Evolutionary conservation across 805 yeast species (phyloP), one percentile per base, ranked within the genome.

Genomic region (Saturnispora galanensis): DNA sequence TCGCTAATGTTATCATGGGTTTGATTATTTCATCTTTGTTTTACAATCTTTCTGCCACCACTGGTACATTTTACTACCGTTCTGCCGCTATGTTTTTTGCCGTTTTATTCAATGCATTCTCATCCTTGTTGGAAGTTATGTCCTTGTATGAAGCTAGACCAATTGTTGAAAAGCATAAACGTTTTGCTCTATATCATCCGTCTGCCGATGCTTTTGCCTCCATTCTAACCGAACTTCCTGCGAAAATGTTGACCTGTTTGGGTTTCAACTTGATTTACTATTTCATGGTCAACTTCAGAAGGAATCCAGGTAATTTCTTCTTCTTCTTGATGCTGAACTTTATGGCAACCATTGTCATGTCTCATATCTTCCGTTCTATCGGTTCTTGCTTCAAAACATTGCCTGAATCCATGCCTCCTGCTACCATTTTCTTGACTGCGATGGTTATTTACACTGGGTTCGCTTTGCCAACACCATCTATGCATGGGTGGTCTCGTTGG

Each of bases 81-180:
- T 73, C 79, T 53, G 77, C 86, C 35, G 71, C 80, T 38, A 65
- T 83, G 69, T 84, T 83, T 63, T 80, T 80, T 58, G 79, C 82
- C 17, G 69, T 76, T 38, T 65, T 79, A 55, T 79, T 77, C 60
- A 78, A 78, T 56, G 77, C 83, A 11, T 75, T 79, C 54, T 66
- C 79, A 13, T 77, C 81, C 13, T 57, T 79, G 47, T 64, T 77
- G 54, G 86, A 79, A 60, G 69, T 79, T 47, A 65, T 74, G 59
- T 54, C 76, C 1, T 55, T 76, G 26, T 78, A 66, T 55, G 79
- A 76, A 52, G 69, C 77, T 31, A 68, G 81, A 59, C 70, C 74
- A 7, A 71, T 77, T 49, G 76, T 76, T 31, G 81, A 76, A 55
- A 77, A 77, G 53, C 83, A 77, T 52, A 72, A 73, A 51, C 65